Evolutionary conservation across 129 eudicot genomes (phyloP), one percentile per base, ranked within the genome.

Genomic region (Chrysanthemum seticuspe): DNA sequence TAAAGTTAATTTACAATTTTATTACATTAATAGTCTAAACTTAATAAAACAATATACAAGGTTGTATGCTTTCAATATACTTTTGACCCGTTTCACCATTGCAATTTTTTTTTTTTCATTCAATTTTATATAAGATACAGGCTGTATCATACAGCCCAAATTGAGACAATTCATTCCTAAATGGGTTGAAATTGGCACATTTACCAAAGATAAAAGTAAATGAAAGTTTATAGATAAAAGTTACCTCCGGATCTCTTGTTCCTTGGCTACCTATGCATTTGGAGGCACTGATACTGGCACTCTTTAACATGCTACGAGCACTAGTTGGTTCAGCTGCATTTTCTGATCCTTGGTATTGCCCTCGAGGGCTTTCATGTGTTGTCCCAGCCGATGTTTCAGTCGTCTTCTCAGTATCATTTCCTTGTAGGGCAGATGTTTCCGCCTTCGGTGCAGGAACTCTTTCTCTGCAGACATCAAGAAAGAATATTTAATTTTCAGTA

Each of bases 281-380:
- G 27, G 98, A 93, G 72, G 86, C 98, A 78, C 98, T 93, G 51
- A 93, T 93, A 68, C 96, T 93, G 64, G 97, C 91, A 86, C 98
- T 93, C 85, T 93, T 93, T 65, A 89, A 78, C 82, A 93, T 77
- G 86, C 96, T 92, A 63, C 95, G 87, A 67, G 96, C 90, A 64
- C 92, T 89, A 36, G 31, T 77, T 9, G 76, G 83, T 27, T 62
- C 76, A 69, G 40, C 57, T 67, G 67, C 71, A 62, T 65, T 54
- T 44, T 84, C 87, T 11, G 88, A 71, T 40, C 47, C 47, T 40
- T 40, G 47, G 47, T 40, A 6, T 62, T 74, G 73, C 51, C 80
- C 65, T n/a, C 79, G 91, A 59, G 96, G 96, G 73, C 88, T 81
- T 40, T 89, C 76, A 71, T 76, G 79, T 65, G 81, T 87, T 58